Evolutionary conservation across 306 rosid species (phyloP).

Genomic region (Datisca glomerata): DNA sequence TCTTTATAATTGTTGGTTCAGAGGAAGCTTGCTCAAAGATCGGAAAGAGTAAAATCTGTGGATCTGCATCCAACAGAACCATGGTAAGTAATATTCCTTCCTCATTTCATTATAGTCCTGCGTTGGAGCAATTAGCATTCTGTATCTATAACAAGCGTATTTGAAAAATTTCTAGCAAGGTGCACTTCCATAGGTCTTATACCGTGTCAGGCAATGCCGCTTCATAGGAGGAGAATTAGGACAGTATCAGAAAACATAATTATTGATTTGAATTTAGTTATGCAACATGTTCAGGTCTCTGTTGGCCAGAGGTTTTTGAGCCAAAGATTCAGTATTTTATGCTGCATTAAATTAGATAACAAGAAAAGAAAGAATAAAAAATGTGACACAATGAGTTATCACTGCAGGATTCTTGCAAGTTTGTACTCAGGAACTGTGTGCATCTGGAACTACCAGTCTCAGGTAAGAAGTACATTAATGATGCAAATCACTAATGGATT

Average conservation of each 20-base stretch:
- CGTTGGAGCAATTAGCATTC: neutral
- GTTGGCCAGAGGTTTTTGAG: no score
- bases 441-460: conserved; percentile 98
- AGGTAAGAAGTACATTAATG: no score
- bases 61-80: conserved; percentile 99
- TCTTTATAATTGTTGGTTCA: conserved; percentile 12
- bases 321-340: no score
- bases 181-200: no score
- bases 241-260: neutral
- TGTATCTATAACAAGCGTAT: no score
- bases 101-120: neutral
- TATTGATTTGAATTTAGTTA: neutral
- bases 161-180: no score
- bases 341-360: no score
- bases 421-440: conserved; percentile 94
- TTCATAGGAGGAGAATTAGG: neutral
- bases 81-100: conserved; percentile 59
- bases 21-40: conserved; percentile 57
- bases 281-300: no score
- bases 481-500: no score
- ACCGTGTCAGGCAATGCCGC: neutral
- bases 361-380: no score
- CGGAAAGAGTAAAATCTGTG: conserved; percentile 84
- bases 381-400: no score
- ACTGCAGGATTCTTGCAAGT: conserved; percentile 90